Base-by-base conservation (phyloP, 2,329 filamentous ascomycete species). In the Fusarium sp. region DNA sequence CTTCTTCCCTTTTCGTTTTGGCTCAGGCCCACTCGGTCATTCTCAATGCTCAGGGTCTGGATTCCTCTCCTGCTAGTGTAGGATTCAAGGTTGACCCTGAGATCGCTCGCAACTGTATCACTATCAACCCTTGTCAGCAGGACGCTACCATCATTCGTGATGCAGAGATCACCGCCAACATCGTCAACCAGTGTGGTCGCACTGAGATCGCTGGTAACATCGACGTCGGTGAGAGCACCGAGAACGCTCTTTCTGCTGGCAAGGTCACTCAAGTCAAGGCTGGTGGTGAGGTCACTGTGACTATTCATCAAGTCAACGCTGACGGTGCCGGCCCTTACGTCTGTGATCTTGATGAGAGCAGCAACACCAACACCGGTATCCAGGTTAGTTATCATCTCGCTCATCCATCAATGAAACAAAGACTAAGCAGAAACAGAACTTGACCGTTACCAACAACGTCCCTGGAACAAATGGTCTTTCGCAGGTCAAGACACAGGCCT, bases 241-340 rank as follows among this genome's bases (percentile, higher is more conserved):
- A 87, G 75, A 82, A 83, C 57, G 83, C 83, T 7, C 66, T 88
- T 4, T 76, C 81, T 8, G 81, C 80, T 6, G 66, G 70, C 2
- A 72, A 77, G 6, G 82, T 88, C 6, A 87, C 86, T 3, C 76
- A 82, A 56, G 85, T 87, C 52, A 73, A 80, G 64, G 67, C 78
- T 3, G 85, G 85, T 29, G 78, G 77, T 36, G 62, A 78, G 37
- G 37, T 88, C 29, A 79, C 58, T 2, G 90, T 91, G 82, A 90
- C 87, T 3, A 80, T 90, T 11, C 88, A 90, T 78, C 88, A 90
- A 76, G 87, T 91, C 75, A 91, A 90, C 77, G 82, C 81, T 36
- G 89, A 91, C 68, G 89, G 89, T 58, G 88, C 86, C 60, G 89
- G 85, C 0, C 86, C 87, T 3, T 88, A 84, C 66, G 70, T 77